Percentiles rank a stretch among this genome's conserved stretches.
Evolutionary conservation across 352 stramenopile genomes (phyloP).

Genomic region (Globisporangium cylindrosporum): DNA sequence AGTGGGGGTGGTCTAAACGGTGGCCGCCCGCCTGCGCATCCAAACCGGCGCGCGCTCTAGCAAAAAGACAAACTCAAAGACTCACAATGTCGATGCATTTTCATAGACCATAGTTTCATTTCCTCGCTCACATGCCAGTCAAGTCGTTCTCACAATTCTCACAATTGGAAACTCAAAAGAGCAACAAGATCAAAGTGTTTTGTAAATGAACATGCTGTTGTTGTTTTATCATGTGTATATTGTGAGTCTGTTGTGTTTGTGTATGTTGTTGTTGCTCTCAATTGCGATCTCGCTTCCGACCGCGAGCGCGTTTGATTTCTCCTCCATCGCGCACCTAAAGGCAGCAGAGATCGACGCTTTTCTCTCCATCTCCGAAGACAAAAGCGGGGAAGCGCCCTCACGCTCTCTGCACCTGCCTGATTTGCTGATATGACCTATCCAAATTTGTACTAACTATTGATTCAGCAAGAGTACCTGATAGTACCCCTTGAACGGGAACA

Average conservation of each 20-base stretch:
- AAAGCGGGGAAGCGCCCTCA: slow-evolving; percentile 40
- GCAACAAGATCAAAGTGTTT: not conserved
- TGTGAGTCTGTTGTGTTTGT: not conserved
- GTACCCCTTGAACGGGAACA: slow-evolving; percentile 86
- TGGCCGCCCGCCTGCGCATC: slow-evolving; percentile 54
- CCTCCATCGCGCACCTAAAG: slow-evolving; percentile 78
- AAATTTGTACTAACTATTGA: slow-evolving; percentile 67
- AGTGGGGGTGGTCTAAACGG: slow-evolving; percentile 4
- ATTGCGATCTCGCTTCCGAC: slow-evolving; percentile 4
- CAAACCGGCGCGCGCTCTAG: slow-evolving; percentile 58
- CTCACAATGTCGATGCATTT: not conserved
- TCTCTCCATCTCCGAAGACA: slow-evolving; percentile 16
- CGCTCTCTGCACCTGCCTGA: slow-evolving; percentile 36
- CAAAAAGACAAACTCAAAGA: not conserved
- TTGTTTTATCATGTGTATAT: not conserved
- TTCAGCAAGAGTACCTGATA: slow-evolving; percentile 86
- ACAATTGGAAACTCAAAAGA: not conserved
- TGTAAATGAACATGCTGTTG: not conserved
- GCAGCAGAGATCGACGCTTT: slow-evolving; percentile 45
- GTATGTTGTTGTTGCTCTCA: not conserved
- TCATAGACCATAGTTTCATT: not conserved
- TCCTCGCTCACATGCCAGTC: not conserved
- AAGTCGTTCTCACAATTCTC: not conserved
- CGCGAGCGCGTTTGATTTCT: not conserved
- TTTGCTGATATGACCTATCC: slow-evolving; percentile 69